Evolutionary conservation across 1,284 basidiomycete genomes (phyloP).

Genomic region (Termitomyces sp.): DNA sequence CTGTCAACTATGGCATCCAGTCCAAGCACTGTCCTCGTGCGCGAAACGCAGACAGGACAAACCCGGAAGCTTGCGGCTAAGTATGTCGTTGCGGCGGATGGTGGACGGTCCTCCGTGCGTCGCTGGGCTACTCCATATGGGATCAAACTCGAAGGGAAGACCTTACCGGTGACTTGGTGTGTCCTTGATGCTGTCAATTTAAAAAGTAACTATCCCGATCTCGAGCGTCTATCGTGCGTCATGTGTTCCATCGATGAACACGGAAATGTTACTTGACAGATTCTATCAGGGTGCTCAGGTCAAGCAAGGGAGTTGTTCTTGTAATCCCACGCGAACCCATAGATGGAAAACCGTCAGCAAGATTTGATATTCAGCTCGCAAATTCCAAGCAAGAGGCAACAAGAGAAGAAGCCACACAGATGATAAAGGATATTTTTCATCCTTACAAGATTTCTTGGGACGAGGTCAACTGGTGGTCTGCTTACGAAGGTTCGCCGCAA

Average conservation of each 20-base stretch:
- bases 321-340: conserved; percentile 16
- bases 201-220: conserved; percentile 14
- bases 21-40: conserved; percentile 8
- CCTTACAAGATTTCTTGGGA: conserved; percentile 15
- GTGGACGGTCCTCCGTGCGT: conserved; percentile 14
- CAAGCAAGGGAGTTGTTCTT: conserved; percentile 13
- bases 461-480: conserved; percentile 18
- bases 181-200: conserved; percentile 15
- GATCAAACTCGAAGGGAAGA: conserved; percentile 12
- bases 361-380: conserved; percentile 16
- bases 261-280: background rate
- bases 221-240: conserved; percentile 14
- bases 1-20: conserved; percentile 2
- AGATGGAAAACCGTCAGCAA: conserved; percentile 15
- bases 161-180: conserved; percentile 15
- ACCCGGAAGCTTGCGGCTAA: conserved; percentile 4
- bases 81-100: conserved; percentile 14
- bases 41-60: conserved; percentile 10
- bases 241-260: background rate
- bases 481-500: conserved; percentile 11
- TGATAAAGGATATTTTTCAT: conserved; percentile 14
- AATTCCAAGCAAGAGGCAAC: conserved; percentile 14
- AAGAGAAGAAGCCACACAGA: conserved; percentile 7
- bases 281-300: conserved; percentile 11
- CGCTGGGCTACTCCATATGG: conserved; percentile 13